Base-by-base conservation (phyloP, 1,284 basidiomycete genomes). In the Pseudozyma thailandica region DNA sequence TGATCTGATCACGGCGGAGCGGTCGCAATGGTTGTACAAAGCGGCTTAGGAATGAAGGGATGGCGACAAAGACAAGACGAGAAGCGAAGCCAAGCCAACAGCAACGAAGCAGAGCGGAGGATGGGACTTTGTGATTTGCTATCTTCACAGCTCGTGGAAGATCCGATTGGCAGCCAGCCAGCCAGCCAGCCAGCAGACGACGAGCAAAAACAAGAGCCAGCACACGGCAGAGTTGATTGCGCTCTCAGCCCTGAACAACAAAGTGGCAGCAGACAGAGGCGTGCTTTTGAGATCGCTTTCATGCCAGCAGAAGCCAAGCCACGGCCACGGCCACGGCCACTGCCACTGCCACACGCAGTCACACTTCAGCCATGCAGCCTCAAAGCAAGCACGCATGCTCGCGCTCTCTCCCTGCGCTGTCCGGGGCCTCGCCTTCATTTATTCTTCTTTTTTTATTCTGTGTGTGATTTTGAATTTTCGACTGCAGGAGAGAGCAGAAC, bases 91-190 rank as follows among this genome's bases (percentile, higher is more conserved):
- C 9, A n/a, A 18, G 18, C 20, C 37, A 20, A 15, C 12, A 41
- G 21, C 18, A 23, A 23, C 8, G 20, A 23, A 41, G 39, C 20
- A 41, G 23, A 23, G 16, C 18, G 37, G 18, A n/a, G n/a, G n/a
- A n/a, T n/a, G n/a, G n/a, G n/a, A n/a, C n/a, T n/a, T 15, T 9
- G 33, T n/a, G 13, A n/a, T 35, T 35, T n/a, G 33, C 33, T 12
- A 16, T 35, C 5, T n/a, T 10, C 45, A 47, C 21, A 33, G 26
- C 9, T 25, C 31, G 21, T 49, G 47, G 16, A 25, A 37, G 31
- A 35, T 33, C 50, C 41, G 30, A 26, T 41, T 25, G 38, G 21
- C 31, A 42, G 20, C 8, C n/a, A n/a, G n/a, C n/a, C n/a, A n/a
- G 33, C 13, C 33, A 35, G 33, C 6, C 7, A 35, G 33, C 33